phyloP scores from a whole-genome alignment of 2,329 filamentous ascomycete genomes.

The Gyromitra esculenta region DNA sequence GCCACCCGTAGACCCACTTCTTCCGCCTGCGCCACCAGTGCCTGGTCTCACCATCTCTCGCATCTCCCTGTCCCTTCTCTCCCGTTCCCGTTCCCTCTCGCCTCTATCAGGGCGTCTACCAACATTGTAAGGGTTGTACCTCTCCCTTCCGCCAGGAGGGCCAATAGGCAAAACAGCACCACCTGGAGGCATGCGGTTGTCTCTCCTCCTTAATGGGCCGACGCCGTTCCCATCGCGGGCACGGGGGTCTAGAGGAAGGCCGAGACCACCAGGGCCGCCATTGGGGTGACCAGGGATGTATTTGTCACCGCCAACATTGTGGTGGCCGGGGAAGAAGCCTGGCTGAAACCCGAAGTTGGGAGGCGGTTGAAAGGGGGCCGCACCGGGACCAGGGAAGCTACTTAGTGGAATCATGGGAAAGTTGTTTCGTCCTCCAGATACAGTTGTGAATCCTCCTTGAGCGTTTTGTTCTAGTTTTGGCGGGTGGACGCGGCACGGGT shows the following conservation, averaged over 20 bases:
- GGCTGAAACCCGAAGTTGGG: slow-evolving; percentile 52
- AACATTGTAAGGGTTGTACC: slow-evolving; percentile 46
- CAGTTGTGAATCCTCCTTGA: slow-evolving; percentile 51
- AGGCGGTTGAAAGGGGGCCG: slow-evolving; percentile 46
- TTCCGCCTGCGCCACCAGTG: slow-evolving; percentile 63
- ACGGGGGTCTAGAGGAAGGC: slow-evolving; percentile 42
- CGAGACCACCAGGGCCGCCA: slow-evolving; percentile 51
- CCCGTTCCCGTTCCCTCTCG: slow-evolving; percentile 56
- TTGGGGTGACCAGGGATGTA: slow-evolving; percentile 53
- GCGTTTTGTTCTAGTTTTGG: slow-evolving; percentile 70
- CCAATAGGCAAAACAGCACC: slow-evolving; percentile 34
- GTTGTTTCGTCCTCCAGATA: slow-evolving; percentile 47
- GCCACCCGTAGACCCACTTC: slow-evolving; percentile 76
- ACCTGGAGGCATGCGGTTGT: slow-evolving; percentile 55
- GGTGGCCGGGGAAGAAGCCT: slow-evolving; percentile 49
- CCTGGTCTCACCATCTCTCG: slow-evolving; percentile 49
- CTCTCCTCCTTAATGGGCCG: slow-evolving; percentile 56
- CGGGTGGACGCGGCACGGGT: slow-evolving; percentile 91
- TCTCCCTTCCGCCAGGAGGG: slow-evolving; percentile 38
- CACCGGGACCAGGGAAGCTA: slow-evolving; percentile 35
- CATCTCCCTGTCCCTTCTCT: slow-evolving; percentile 56
- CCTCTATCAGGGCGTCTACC: slow-evolving; percentile 54
- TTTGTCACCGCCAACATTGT: slow-evolving; percentile 52
- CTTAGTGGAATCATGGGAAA: slow-evolving; percentile 50
- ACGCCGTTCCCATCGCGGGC: slow-evolving; percentile 52